Evolutionary conservation across 2,329 filamentous ascomycete species (phyloP), one percentile per base, ranked within the genome.

Genomic region (Chaetomium sp.): DNA sequence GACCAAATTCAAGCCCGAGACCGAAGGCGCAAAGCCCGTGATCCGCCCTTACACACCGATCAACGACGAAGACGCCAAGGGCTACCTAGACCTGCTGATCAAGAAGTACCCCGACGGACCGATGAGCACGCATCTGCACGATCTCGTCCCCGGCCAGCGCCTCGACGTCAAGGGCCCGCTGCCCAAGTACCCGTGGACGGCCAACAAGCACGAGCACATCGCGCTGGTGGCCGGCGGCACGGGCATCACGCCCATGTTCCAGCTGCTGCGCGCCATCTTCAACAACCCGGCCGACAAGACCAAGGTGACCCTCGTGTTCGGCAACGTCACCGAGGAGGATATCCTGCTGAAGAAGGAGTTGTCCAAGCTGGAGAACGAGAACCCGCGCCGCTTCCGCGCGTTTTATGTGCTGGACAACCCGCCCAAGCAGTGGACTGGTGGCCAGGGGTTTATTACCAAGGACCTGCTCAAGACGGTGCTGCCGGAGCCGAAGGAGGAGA

Each of bases 231-330:
- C 92, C n/a, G 94, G 94, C 66, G 94, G 94, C 62, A 96, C 94
- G 6, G 94, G 94, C 59, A 95, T 99, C 72, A 94, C 94, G 9
- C 94, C 94, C 64, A 96, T 97, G 92, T 97, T 89, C 80, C 94
- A 99, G 79, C 85, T 99, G 46, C 79, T 84, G 62, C 89, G 89
- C 60, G 81, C 86, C 69, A 96, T 99, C 76, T 95, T 97, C 85
- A 89, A 87, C 74, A 95, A 96, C 82, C 90, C 92, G 58, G 83
- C 89, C 44, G 94, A 99, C 77, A 91, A 94, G 83, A 99, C 94
- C 66, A 95, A 96, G 79, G 91, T 99, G 43, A 97, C 92, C 5
- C 84, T 99, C 36, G 82, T 99, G 40, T 96, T 92, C 69, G 94
- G 90, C 64, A 99, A 97, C 76, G 75, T 96, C 58, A 78, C 76